Conservation (phyloP, 345 rosid species). For the Viola odorata region DNA sequence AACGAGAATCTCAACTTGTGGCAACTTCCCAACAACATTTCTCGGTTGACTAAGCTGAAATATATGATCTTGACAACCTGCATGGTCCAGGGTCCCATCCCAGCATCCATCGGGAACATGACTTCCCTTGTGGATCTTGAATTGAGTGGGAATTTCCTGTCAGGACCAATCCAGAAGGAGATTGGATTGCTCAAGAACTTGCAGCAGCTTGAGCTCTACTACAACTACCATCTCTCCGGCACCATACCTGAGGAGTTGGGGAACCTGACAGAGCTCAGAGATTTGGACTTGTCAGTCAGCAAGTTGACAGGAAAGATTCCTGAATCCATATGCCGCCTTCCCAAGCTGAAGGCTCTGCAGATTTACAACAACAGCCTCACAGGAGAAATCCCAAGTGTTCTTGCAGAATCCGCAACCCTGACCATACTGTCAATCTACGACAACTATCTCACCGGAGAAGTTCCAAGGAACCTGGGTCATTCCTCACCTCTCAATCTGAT, state of each 20-base stretch:
- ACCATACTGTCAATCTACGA: slow-evolving; percentile 59
- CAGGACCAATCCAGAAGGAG: slow-evolving; percentile 63
- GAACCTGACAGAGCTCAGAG: slow-evolving; percentile 69
- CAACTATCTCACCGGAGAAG: slow-evolving; percentile 65
- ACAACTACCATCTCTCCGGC: slow-evolving; percentile 58
- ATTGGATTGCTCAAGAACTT: slow-evolving; percentile 71
- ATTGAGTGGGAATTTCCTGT: slow-evolving; percentile 66
- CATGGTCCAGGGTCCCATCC: slow-evolving; percentile 54
- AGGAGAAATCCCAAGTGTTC: slow-evolving; percentile 64
- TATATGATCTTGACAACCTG: slow-evolving; percentile 65
- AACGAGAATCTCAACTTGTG: slow-evolving; percentile 15
- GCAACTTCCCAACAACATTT: slow-evolving; percentile 27
- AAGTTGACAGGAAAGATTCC: slow-evolving; percentile 69
- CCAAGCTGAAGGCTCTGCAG: slow-evolving; percentile 65
- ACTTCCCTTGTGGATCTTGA: slow-evolving; percentile 84
- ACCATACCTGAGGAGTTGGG: slow-evolving; percentile 78
- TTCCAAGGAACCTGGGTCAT: slow-evolving; percentile 61
- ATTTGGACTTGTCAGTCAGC: slow-evolving; percentile 87
- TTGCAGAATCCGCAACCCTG: slow-evolving; percentile 60
- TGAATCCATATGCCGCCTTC: slow-evolving; percentile 67
- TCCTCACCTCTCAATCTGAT: slow-evolving; percentile 50
- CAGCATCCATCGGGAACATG: slow-evolving; percentile 70
- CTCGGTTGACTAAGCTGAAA: slow-evolving; percentile 45
- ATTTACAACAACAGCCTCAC: slow-evolving; percentile 87
- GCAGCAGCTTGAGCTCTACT: slow-evolving; percentile 70